Base-by-base conservation (phyloP, 257 asterid genomes). In the Solanum tacnaense region DNA sequence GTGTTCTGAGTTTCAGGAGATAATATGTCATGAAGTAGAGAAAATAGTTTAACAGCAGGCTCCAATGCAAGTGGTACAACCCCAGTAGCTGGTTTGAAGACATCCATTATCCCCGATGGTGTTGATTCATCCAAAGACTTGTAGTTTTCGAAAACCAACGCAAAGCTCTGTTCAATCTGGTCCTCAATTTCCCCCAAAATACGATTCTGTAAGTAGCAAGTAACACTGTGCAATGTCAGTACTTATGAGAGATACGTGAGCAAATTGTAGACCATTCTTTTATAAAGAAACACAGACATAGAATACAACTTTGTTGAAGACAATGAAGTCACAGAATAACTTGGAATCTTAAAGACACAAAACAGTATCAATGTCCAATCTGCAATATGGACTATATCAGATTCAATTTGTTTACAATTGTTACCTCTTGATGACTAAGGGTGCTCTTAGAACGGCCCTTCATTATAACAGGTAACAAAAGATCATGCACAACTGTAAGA, bases 371-470 rank as follows among this genome's bases (percentile, higher is more conserved):
- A 18, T 82, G 70, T 82, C 71, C 44, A 82, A 82, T 81, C 39
- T 46, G 68, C 85, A 46, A 29, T 46, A 46, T 16, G 85, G 41
- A 31, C 29, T 46, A 81, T 29, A 81, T 49, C 67, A 81, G 67
- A 46, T 46, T 79, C 29, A 81, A 81, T 81, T 16, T 74, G 73
- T 49, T 49, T 49, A 38, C 67, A 82, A 83, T 18, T 25, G 83
- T 70, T 88, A 92, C 94, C 93, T 92, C 94, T 86, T 92, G 94
- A 91, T 91, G 94, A 89, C 94, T 92, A 36, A 92, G 90, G 38
- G 90, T 87, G 41, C 89, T 87, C 88, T 89, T 92, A 65, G 92
- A 82, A 58, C 87, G 88, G 79, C 92, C 92, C 87, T 91, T 92
- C 94, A 92, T 91, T 44, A 89, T 75, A 71, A 92, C 93, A 25